Base-by-base conservation (phyloP, 352 stramenopile genomes). In the Globisporangium paroecandrum region DNA sequence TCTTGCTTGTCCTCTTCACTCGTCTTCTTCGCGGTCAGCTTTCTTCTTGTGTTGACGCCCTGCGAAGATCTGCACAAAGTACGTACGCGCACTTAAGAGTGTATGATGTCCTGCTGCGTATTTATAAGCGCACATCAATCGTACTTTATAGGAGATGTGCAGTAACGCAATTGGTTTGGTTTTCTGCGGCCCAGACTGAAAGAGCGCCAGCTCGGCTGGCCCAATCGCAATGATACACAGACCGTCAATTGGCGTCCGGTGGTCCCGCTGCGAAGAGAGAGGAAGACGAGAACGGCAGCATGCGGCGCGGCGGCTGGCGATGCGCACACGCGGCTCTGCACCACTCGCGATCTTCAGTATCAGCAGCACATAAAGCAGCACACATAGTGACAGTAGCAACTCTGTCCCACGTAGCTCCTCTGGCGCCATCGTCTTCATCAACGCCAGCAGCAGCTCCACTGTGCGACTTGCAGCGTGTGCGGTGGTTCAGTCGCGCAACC, bases 401-500 rank as follows among this genome's bases (percentile, higher is more conserved):
- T 36, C 6, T 53, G 47, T 22, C 43, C 32, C 20, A 27, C 12
- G 18, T 15, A 13, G 13, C 64, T 24, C 9, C 46, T 46, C n/a
- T 46, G 32, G 8, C 22, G 24, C 27, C 47, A 25, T 27, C 54
- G 6, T 18, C 41, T 27, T 20, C 53, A 57, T 46, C 36, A 24
- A 22, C 27, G 24, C 18, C 43, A 38, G 20, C 38, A 57, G 27
- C 53, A 57, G 27, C 36, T 10, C 29, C 27, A 27, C 3, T 32
- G 0, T n/a, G 27, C 15, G 27, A 27, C n/a, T 3, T 57, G 25
- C 64, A 56, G 24, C 58, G 25, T 5, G 43, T 56, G 20, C 64
- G 64, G 18, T 69, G 64, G 64, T 62, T 69, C 55, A 69, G 64
- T 62, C 54, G 64, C 53, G 64, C 64, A 27, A 55, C 55, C 8